A percentile compares a stretch with the other conserved stretches of the same genome.
phyloP scores from a whole-genome alignment of 208 protist species.

The Leishmania braziliensis region DNA sequence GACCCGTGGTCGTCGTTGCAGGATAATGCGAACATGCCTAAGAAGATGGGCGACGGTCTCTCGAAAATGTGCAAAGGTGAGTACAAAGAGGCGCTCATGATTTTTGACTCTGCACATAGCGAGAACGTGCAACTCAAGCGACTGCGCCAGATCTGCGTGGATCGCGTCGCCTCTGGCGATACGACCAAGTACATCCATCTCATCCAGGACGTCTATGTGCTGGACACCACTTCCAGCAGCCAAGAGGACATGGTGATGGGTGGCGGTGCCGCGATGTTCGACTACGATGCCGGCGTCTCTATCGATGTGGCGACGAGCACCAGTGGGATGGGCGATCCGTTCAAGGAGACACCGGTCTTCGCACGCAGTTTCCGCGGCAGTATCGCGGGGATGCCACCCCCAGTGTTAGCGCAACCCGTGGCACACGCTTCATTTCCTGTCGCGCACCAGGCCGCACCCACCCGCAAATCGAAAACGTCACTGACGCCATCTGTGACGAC shows the following conservation, averaged over 20 bases:
- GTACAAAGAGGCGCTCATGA: conserved; percentile 41
- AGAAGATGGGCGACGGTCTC: conserved; percentile 55
- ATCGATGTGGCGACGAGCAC: conserved; percentile 3
- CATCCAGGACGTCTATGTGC: conserved; percentile 38
- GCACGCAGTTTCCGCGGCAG: conserved; percentile 18
- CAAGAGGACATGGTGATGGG: conserved; percentile 9
- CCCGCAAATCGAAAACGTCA: conserved; percentile 2
- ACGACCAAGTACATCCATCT: conserved; percentile 48
- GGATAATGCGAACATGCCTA: conserved; percentile 31
- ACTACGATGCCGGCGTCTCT: neutral
- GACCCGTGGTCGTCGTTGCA: conserved; percentile 20
- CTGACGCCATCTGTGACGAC: conserved; percentile 1
- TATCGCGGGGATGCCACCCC: conserved; percentile 4
- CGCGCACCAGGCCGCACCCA: conserved; percentile 5
- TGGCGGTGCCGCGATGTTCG: conserved; percentile 5
- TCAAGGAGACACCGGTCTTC: conserved; percentile 13
- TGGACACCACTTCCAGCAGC: conserved; percentile 18
- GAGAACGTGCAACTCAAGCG: conserved; percentile 50
- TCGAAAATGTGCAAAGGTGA: conserved; percentile 59
- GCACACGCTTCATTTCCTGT: conserved; percentile 1
- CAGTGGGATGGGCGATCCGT: conserved; percentile 10
- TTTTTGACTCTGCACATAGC: conserved; percentile 34
- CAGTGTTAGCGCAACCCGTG: conserved; percentile 9
- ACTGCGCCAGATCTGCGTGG: conserved; percentile 50
- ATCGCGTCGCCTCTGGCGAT: conserved; percentile 39